Percentiles rank a stretch among this genome's conserved stretches.
phyloP scores from a whole-genome alignment of 495 filamentous ascomycete genomes.

The Cenococcum geophilum region DNA sequence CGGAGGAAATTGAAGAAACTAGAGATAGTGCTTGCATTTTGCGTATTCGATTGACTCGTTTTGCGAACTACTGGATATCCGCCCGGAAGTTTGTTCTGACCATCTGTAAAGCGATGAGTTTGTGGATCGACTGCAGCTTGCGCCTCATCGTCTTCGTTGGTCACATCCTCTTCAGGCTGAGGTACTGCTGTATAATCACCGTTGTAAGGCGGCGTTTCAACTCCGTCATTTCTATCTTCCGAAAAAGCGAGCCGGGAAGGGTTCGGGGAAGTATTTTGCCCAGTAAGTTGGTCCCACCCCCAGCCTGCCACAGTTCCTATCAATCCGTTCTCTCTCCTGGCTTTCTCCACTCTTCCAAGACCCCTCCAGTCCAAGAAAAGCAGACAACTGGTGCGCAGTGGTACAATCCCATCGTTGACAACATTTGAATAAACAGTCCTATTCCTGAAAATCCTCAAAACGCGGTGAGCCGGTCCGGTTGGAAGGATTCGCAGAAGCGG shows the following conservation, averaged over 20 bases:
- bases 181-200: slow-evolving; percentile 46
- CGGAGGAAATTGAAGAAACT: slow-evolving; percentile 38
- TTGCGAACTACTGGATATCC: slow-evolving; percentile 39
- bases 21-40: slow-evolving; percentile 21
- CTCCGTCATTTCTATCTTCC: slow-evolving; percentile 26
- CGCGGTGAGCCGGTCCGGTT: slow-evolving; percentile 84
- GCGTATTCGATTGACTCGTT: slow-evolving; percentile 23
- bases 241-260: slow-evolving; percentile 34
- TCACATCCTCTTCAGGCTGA: slow-evolving; percentile 52
- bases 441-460: slow-evolving; percentile 79
- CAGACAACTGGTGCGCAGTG: slow-evolving; percentile 86
- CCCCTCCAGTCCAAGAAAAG: slow-evolving; percentile 98
- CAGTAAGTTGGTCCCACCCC: slow-evolving; percentile 92
- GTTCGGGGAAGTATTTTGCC: slow-evolving; percentile 59
- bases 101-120: slow-evolving; percentile 25
- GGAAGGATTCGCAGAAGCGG: slow-evolving; percentile 86
- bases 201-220: slow-evolving; percentile 26
- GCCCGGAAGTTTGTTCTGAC: slow-evolving; percentile 38
- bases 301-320: slow-evolving; percentile 88
- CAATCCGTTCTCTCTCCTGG: slow-evolving; percentile 80
- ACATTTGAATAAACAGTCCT: slow-evolving; percentile 95
- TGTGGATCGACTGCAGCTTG: slow-evolving; percentile 27
- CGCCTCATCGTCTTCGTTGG: slow-evolving; percentile 47
- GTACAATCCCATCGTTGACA: slow-evolving; percentile 97
- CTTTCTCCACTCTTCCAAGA: slow-evolving; percentile 87